phyloP scores from a whole-genome alignment of 2,329 filamentous ascomycete species.

The Ustilaginoidea virens region DNA sequence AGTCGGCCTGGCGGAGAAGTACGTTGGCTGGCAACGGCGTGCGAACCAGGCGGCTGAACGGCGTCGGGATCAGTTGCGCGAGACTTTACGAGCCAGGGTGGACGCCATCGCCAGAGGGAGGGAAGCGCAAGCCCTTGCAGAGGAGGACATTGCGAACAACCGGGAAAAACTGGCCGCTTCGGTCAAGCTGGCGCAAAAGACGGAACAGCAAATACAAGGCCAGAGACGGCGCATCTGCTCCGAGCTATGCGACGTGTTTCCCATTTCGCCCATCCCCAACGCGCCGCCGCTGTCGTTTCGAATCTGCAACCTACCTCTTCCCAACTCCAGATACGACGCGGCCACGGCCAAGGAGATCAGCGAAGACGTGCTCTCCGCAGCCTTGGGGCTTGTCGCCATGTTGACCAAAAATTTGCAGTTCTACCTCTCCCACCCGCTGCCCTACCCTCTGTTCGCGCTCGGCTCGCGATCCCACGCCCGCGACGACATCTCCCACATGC shows the following conservation, averaged over 20 bases:
- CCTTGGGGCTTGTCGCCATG: conserved; percentile 65
- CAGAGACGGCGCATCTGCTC: conserved; percentile 81
- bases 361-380: conserved; percentile 64
- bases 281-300: conserved; percentile 60
- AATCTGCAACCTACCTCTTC: conserved; percentile 63
- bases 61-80: conserved; percentile 50
- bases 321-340: conserved; percentile 62
- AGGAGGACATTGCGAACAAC: conserved; percentile 46
- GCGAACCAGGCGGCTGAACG: conserved; percentile 45
- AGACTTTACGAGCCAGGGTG: conserved; percentile 49
- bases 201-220: conserved; percentile 55
- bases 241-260: conserved; percentile 64
- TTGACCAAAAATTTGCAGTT: conserved; percentile 63
- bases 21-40: conserved; percentile 48
- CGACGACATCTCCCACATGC: conserved; percentile 52
- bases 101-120: conserved; percentile 52
- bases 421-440: conserved; percentile 64
- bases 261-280: conserved; percentile 49
- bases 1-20: conserved; percentile 30
- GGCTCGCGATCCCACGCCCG: conserved; percentile 62
- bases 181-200: conserved; percentile 36
- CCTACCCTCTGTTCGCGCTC: conserved; percentile 60
- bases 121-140: conserved; percentile 39
- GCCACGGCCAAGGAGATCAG: conserved; percentile 28
- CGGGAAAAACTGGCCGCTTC: conserved; percentile 42